Percentiles rank a stretch among this genome's conserved stretches.
phyloP scores from a whole-genome alignment of 108 stramenopile species.

The Cyclostephanos tholiformis region DNA sequence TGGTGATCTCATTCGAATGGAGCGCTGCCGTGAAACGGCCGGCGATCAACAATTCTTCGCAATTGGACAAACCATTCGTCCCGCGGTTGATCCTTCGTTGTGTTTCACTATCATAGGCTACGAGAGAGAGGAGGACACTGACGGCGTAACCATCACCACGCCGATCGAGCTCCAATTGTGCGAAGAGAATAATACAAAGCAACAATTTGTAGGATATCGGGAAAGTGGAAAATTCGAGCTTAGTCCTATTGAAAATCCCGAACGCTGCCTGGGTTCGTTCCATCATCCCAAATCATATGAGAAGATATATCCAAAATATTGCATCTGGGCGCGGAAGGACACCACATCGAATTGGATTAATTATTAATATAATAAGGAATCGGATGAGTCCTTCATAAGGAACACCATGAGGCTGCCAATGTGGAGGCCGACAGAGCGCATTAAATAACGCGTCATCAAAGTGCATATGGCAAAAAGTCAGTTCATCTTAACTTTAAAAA shows the following conservation, averaged over 20 bases:
- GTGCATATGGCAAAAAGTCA: background rate
- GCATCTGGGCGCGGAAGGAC: slow-evolving; percentile 1
- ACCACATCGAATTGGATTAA: slow-evolving; percentile 30
- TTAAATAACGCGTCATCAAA: background rate
- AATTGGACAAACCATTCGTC: background rate
- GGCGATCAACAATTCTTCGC: background rate
- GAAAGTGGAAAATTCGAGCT: slow-evolving; percentile 24
- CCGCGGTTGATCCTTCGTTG: background rate
- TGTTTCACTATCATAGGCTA: slow-evolving; percentile 18
- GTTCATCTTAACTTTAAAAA: background rate
- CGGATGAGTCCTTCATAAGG: background rate
- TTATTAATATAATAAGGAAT: slow-evolving; percentile 4
- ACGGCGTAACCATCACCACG: background rate
- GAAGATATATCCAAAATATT: slow-evolving; percentile 17
- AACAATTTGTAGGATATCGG: slow-evolving; percentile 16
- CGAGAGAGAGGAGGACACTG: background rate
- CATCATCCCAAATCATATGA: slow-evolving; percentile 43
- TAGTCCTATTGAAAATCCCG: background rate
- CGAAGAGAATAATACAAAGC: background rate
- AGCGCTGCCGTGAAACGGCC: background rate
- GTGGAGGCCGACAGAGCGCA: background rate
- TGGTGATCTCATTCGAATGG: background rate
- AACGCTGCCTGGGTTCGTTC: slow-evolving; percentile 17
- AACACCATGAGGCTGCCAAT: background rate
- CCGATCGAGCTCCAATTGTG: slow-evolving; percentile 14